phyloP scores from a whole-genome alignment of 2,329 filamentous ascomycete genomes.

The Tolypocladium tropicale region DNA sequence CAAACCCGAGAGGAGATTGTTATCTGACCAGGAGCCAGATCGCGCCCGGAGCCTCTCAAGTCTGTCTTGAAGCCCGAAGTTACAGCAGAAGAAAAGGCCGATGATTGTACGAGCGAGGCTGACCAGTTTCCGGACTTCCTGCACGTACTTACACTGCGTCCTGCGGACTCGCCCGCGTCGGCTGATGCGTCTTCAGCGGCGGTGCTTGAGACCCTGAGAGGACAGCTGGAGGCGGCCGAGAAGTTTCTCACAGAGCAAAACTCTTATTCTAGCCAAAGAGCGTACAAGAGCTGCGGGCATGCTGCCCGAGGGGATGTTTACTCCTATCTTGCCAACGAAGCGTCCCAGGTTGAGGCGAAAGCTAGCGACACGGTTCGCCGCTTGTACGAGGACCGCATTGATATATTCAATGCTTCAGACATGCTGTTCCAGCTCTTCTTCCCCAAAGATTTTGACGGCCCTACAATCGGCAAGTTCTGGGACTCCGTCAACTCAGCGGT shows the following conservation, averaged over 20 bases:
- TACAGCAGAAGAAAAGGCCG: neutral
- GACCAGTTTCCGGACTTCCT: slow-evolving; percentile 2
- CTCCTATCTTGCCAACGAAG: slow-evolving; percentile 12
- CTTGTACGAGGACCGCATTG: slow-evolving; percentile 22
- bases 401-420: slow-evolving; percentile 30
- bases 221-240: slow-evolving; percentile 15
- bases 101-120: neutral
- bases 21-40: neutral
- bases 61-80: slow-evolving; percentile 1
- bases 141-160: slow-evolving; percentile 12
- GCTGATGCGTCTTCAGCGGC: neutral
- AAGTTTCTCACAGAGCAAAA: slow-evolving; percentile 15
- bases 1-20: neutral
- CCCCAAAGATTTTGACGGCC: slow-evolving; percentile 21
- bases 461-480: slow-evolving; percentile 32
- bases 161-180: slow-evolving; percentile 1
- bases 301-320: slow-evolving; percentile 13
- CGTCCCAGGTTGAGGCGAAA: slow-evolving; percentile 11
- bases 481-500: slow-evolving; percentile 24
- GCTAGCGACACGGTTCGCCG: slow-evolving; percentile 12
- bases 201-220: slow-evolving; percentile 7
- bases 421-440: slow-evolving; percentile 31
- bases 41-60: neutral
- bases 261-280: slow-evolving; percentile 15
- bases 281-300: slow-evolving; percentile 15